A percentile compares a stretch with the other conserved stretches of the same genome.
Evolutionary conservation across 2,329 filamentous ascomycete species (phyloP).

Genomic region (Coniochaeta ligniaria): DNA sequence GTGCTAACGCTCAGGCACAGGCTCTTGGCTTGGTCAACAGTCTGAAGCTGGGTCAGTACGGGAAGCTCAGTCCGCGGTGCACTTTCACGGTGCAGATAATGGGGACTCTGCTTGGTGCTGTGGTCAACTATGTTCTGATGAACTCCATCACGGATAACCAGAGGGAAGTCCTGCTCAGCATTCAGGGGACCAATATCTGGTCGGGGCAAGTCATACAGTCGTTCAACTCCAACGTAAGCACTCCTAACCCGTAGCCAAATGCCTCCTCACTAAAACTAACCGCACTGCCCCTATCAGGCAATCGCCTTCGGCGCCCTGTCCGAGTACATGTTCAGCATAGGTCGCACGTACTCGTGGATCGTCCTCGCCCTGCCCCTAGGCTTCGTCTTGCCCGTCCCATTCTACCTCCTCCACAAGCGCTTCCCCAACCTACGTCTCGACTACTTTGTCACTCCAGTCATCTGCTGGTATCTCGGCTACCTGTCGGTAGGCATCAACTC

Average conservation of each 20-base stretch:
- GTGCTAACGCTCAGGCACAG: constrained; percentile 23
- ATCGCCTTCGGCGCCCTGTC: constrained; percentile 17
- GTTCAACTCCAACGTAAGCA: constrained; percentile 28
- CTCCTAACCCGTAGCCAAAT: background rate
- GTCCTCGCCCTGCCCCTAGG: constrained; percentile 33
- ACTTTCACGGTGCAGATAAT: constrained; percentile 36
- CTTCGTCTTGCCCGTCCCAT: constrained; percentile 32
- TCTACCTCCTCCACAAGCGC: constrained; percentile 18
- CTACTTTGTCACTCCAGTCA: constrained; percentile 32
- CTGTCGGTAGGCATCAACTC: constrained; percentile 34
- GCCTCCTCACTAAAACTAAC: constrained; percentile 5
- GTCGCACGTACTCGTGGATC: constrained; percentile 27
- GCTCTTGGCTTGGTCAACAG: constrained; percentile 23
- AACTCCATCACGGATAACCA: constrained; percentile 35
- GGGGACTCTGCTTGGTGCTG: constrained; percentile 31
- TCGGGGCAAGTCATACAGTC: constrained; percentile 38
- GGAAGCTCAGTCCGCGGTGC: constrained; percentile 28
- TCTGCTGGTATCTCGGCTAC: constrained; percentile 32
- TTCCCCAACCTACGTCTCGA: constrained; percentile 19
- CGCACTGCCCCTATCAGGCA: constrained; percentile 25
- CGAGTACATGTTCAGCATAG: constrained; percentile 32
- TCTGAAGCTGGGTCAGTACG: constrained; percentile 30
- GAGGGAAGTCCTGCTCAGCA: constrained; percentile 28
- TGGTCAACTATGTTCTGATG: constrained; percentile 39
- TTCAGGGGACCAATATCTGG: constrained; percentile 38